These are phyloP conservation scores for Sordaria brevicollis DNA, from an alignment of 495 filamentous ascomycete genomes.

Conservation along the genomic window DNA sequence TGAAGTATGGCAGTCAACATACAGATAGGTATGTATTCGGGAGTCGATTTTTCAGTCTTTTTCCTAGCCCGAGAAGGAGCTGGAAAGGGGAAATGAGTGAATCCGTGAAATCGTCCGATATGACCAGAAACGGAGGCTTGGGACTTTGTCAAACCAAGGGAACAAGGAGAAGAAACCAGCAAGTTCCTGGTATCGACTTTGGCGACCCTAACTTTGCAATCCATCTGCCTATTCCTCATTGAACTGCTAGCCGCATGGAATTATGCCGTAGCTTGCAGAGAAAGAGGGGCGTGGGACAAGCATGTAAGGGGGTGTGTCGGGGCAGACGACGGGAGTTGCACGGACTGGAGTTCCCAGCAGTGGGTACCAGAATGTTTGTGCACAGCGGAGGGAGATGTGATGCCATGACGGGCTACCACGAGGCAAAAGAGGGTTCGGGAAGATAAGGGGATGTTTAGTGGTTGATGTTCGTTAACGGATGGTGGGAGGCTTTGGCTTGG, in stretches of 20 bases:
- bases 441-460: conserved; percentile 19
- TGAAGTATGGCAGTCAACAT: not conserved
- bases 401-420: conserved; percentile 22
- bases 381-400: conserved; percentile 10
- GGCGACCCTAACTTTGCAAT: not conserved
- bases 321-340: not conserved
- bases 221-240: conserved; percentile 11
- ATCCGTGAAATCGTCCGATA: not conserved
- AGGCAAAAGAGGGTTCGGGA: conserved; percentile 30
- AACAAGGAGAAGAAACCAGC: not conserved
- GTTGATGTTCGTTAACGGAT: conserved; percentile 4
- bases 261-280: conserved; percentile 11
- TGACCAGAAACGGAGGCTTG: not conserved
- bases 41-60: not conserved
- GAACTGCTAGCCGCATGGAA: conserved; percentile 13
- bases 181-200: not conserved
- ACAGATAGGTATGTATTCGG: not conserved
- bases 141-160: not conserved
- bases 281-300: conserved; percentile 8
- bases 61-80: not conserved
- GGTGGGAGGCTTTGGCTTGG: not conserved
- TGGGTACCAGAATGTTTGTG: not conserved
- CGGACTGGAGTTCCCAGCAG: not conserved
- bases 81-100: not conserved
- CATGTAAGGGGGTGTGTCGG: conserved; percentile 4